Percentiles rank a stretch among this genome's conserved stretches.
These are phyloP conservation scores for Cryphonectria nitschkei DNA, from an alignment of 2,329 filamentous ascomycete species.

Conservation along the genomic window DNA sequence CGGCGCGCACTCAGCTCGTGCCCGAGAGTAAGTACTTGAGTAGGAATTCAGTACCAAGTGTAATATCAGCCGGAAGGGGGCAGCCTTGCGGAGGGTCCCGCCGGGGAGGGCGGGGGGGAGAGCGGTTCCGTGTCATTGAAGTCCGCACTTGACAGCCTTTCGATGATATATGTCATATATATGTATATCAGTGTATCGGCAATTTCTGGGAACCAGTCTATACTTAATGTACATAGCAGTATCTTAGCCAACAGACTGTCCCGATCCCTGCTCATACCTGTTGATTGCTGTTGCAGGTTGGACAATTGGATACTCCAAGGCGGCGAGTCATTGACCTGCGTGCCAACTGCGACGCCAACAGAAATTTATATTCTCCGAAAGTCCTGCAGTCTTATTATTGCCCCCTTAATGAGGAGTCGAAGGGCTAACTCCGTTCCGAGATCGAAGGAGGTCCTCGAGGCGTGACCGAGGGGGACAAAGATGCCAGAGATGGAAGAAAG, in stretches of 20 bases:
- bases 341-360: not conserved
- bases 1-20: not conserved
- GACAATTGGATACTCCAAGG: not conserved
- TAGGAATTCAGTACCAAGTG: too few species aligned
- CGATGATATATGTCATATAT: not conserved
- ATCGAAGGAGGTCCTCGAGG: not conserved
- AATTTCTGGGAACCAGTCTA: too few species aligned
- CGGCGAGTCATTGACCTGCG: slow-evolving; percentile 3
- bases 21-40: too few species aligned
- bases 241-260: not conserved
- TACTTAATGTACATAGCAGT: too few species aligned
- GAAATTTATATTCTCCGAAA: not conserved
- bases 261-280: not conserved
- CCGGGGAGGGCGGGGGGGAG: too few species aligned
- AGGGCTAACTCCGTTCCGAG: not conserved
- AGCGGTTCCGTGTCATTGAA: not conserved
- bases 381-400: not conserved
- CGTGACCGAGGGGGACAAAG: not conserved
- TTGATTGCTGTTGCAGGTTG: not conserved
- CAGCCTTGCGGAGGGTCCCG: not conserved
- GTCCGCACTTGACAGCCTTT: not conserved
- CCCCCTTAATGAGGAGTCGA: not conserved
- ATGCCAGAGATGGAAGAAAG: not conserved
- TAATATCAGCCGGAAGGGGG: not conserved
- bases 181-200: too few species aligned